Evolutionary conservation across 2,329 filamentous ascomycete species (phyloP), one percentile per base, ranked within the genome.

Genomic region (Talaromyces albobiverticillius): DNA sequence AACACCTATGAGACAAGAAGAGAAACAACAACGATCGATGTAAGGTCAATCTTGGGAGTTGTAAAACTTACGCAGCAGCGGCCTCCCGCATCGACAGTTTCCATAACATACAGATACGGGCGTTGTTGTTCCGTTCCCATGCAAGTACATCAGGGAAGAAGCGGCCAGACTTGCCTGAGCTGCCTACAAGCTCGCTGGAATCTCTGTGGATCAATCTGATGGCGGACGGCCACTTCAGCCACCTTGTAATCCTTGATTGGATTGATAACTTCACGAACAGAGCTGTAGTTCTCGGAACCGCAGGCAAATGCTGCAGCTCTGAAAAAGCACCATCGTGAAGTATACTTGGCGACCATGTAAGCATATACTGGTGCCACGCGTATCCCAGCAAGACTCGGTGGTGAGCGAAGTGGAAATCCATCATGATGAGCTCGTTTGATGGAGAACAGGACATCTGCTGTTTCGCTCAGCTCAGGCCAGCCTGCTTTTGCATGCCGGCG

Each of bases 261-360:
- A 60, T 79, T 79, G 18, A 77, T 65, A 1, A 78, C 75, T 62
- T 78, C 76, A 3, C 71, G 60, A 2, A 78, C 67, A 48, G 46
- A 48, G 46, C 46, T 48, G 48, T 58, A 55, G 7, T 61, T 22
- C 11, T 62, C 51, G 8, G 54, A 59, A 11, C 63, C 46, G 54
- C 71, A 73, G 1, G 73, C 49, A 5, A 56, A 56, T 8, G 74
- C 72, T 9, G 68, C 68, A 1, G 60, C 57, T 34, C 66, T 70
- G 55, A 75, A 78, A 55, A 78, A 76, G 8, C 53, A 49, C 71
- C 73, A 78, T 16, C 76, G 67, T 8, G 67, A 69, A 0, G 71
- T 75, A 56, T 68, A 76, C 59, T 78, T 78, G 14, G 61, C 64
- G 3, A 78, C 5, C 67, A 78, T 74, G 60, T 78, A 78, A 1